Percentiles rank a stretch among this genome's conserved stretches.
phyloP scores from a whole-genome alignment of 163 green algal genomes.

The Chloromonas sp. region DNA sequence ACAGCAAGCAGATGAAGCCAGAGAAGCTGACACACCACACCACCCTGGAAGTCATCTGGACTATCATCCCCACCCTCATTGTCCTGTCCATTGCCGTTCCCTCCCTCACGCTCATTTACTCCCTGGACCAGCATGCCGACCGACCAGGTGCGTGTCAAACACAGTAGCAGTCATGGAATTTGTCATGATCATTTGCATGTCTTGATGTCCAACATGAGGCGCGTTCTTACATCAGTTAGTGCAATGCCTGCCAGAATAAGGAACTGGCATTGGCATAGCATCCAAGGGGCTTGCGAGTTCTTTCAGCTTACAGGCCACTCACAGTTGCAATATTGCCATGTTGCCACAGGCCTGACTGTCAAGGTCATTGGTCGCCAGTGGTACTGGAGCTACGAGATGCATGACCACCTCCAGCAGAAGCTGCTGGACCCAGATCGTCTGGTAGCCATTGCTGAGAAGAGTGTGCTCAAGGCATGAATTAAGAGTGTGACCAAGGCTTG shows the following conservation, averaged over 20 bases:
- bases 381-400: slow-evolving; percentile 53
- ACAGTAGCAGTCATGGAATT: background rate
- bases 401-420: slow-evolving; percentile 52
- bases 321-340: background rate
- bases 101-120: slow-evolving; percentile 47
- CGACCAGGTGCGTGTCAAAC: slow-evolving; percentile 20
- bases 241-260: background rate
- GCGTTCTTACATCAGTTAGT: background rate
- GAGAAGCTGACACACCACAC: slow-evolving; percentile 51
- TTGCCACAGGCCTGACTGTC: slow-evolving; percentile 32
- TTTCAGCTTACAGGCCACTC: background rate
- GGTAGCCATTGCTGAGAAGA: slow-evolving; percentile 36
- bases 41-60: slow-evolving; percentile 42
- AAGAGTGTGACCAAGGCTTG: background rate
- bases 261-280: background rate
- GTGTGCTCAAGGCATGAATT: background rate
- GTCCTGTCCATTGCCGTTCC: slow-evolving; percentile 37
- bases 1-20: slow-evolving; percentile 22
- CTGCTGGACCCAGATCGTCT: slow-evolving; percentile 42
- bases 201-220: background rate
- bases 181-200: background rate
- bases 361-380: slow-evolving; percentile 49
- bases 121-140: slow-evolving; percentile 43
- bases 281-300: background rate
- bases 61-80: slow-evolving; percentile 41